Conservation (phyloP, 345 rosid genomes). For the Diplotaxis tenuifolia region DNA sequence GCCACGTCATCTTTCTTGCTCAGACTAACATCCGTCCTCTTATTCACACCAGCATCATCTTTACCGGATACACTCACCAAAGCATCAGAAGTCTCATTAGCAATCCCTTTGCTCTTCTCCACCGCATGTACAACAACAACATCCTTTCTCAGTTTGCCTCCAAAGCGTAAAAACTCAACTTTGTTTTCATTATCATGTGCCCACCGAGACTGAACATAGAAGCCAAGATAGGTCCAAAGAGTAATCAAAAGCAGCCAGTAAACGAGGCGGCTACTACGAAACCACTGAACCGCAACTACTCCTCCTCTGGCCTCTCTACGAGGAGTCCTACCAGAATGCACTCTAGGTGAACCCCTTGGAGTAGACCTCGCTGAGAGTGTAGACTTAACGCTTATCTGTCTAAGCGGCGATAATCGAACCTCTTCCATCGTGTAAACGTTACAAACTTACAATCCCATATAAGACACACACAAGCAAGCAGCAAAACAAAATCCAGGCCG, state of each 20-base stretch:
- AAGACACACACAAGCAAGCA: neutral
- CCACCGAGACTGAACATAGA: slow-evolving; percentile 94
- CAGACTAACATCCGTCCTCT: slow-evolving; percentile 47
- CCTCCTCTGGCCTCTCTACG: slow-evolving; percentile 45
- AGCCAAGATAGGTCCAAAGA: slow-evolving; percentile 94
- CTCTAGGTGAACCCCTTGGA: slow-evolving; percentile 68
- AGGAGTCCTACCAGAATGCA: slow-evolving; percentile 70
- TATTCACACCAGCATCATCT: slow-evolving; percentile 36
- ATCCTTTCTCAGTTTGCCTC: slow-evolving; percentile 42
- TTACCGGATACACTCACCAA: slow-evolving; percentile 39
- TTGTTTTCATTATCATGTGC: slow-evolving; percentile 78
- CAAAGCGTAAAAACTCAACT: slow-evolving; percentile 63
- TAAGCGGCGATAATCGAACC: slow-evolving; percentile 52
- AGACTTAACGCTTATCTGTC: slow-evolving; percentile 61
- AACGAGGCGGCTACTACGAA: slow-evolving; percentile 65
- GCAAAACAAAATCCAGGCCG: neutral
- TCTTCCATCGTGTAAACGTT: slow-evolving; percentile 58
- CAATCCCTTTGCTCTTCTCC: slow-evolving; percentile 36
- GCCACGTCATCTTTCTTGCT: slow-evolving; percentile 46
- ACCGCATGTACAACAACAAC: slow-evolving; percentile 14
- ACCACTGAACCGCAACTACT: slow-evolving; percentile 57
- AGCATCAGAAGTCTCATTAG: slow-evolving; percentile 44
- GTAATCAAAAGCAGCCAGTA: slow-evolving; percentile 93
- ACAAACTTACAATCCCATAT: neutral
- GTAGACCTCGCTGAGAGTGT: slow-evolving; percentile 72